Percentiles rank a stretch among this genome's conserved stretches.
phyloP scores from a whole-genome alignment of 441 rosid genomes.

The Erodium texanum region DNA sequence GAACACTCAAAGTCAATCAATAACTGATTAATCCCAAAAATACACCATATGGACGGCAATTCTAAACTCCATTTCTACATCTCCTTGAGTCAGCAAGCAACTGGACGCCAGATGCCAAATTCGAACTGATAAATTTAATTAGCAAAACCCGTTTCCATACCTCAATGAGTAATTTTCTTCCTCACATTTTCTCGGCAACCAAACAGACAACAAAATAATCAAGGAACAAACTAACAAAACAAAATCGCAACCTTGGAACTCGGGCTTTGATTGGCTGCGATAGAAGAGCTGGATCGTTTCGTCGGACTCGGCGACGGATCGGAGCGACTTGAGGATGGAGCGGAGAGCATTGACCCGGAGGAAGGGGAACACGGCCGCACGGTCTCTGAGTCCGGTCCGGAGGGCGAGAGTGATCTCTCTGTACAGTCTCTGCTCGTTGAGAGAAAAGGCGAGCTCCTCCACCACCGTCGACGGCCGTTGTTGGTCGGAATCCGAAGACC shows the following conservation, averaged over 20 bases:
- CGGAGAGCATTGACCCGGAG: slow-evolving; percentile 80
- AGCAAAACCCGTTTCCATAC: too few species aligned
- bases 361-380: slow-evolving; percentile 79
- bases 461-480: slow-evolving; percentile 39
- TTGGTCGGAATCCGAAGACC: slow-evolving; percentile 19
- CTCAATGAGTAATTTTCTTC: not conserved
- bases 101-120: too few species aligned
- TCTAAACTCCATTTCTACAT: not conserved
- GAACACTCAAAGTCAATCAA: not conserved
- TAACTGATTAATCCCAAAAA: not conserved
- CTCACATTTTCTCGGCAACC: not conserved
- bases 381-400: slow-evolving; percentile 69
- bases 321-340: slow-evolving; percentile 69
- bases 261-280: slow-evolving; percentile 60
- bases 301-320: slow-evolving; percentile 64
- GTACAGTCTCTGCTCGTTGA: slow-evolving; percentile 52
- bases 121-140: too few species aligned
- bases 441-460: slow-evolving; percentile 56
- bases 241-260: slow-evolving; percentile 51
- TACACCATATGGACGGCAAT: not conserved
- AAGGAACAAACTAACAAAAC: not conserved
- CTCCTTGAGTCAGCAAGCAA: not conserved
- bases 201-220: not conserved
- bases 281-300: slow-evolving; percentile 56
- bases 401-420: slow-evolving; percentile 85